phyloP scores from a whole-genome alignment of 2,329 filamentous ascomycete species.

The Fusarium sp. region DNA sequence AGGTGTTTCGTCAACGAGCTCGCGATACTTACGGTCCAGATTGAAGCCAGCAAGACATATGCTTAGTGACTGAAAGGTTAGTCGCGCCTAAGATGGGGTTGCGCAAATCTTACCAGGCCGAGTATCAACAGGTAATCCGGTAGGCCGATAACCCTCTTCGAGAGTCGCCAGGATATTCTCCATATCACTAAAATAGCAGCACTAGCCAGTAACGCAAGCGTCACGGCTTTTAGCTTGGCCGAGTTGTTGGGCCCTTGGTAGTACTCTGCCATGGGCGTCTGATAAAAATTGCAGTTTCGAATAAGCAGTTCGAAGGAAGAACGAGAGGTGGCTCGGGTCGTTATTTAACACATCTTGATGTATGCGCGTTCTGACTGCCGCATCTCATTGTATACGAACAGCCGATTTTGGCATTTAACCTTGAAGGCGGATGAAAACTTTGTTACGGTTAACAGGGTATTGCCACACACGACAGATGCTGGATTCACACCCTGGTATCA shows the following conservation, averaged over 20 bases:
- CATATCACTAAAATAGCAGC: neutral
- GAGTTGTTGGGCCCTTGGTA: slow-evolving; percentile 1
- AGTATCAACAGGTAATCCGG: neutral
- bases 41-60: slow-evolving; percentile 2
- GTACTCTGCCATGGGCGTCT: neutral
- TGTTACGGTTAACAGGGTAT: neutral
- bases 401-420: neutral
- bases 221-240: neutral
- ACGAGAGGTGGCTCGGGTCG: neutral
- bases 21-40: neutral
- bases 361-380: neutral
- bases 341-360: neutral
- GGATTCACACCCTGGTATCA: neutral
- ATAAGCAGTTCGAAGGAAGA: neutral
- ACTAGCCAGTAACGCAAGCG: neutral
- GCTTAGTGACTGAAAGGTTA: neutral
- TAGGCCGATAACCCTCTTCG: neutral
- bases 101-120: neutral
- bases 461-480: neutral
- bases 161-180: neutral
- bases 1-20: accelerated
- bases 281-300: neutral
- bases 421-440: neutral
- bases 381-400: neutral
- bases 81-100: neutral